Conservation (phyloP, 2,329 filamentous ascomycete species). For the Aspergillus pseudoglaucus region DNA sequence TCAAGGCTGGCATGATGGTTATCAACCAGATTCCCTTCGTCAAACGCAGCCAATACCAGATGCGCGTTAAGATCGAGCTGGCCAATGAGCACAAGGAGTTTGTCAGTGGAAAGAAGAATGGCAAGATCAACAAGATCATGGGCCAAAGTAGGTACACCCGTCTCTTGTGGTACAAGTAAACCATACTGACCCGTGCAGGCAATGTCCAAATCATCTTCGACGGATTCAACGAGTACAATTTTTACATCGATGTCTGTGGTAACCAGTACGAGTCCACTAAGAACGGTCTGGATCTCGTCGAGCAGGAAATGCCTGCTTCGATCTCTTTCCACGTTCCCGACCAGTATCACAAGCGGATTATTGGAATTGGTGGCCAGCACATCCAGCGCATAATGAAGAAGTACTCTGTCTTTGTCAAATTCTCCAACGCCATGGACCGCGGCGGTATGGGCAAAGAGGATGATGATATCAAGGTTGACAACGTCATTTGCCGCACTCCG, state of each 20-base stretch:
- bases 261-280: conserved; percentile 90
- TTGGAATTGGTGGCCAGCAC: conserved; percentile 95
- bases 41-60: conserved; percentile 79
- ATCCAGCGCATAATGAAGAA: conserved; percentile 99
- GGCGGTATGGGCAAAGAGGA: conserved; percentile 91
- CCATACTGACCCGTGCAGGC: conserved; percentile 39
- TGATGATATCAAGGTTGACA: conserved; percentile 97
- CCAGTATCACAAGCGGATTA: conserved; percentile 98
- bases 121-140: conserved; percentile 99
- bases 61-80: conserved; percentile 95
- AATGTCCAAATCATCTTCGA: conserved; percentile 99
- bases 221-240: conserved; percentile 99
- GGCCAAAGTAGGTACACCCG: conserved; percentile 67
- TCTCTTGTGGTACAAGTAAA: background rate
- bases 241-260: conserved; percentile 96
- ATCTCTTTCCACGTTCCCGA: conserved; percentile 99
- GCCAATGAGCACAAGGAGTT: conserved; percentile 99
- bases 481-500: conserved; percentile 95
- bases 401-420: conserved; percentile 99
- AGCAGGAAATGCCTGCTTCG: conserved; percentile 98
- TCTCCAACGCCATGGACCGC: conserved; percentile 97
- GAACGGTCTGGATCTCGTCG: conserved; percentile 83
- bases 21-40: conserved; percentile 89
- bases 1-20: conserved; percentile 90
- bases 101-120: conserved; percentile 98